Base-by-base conservation (phyloP, 371 early-diverging fungal genomes). In the Dichotomocladium elegans region DNA sequence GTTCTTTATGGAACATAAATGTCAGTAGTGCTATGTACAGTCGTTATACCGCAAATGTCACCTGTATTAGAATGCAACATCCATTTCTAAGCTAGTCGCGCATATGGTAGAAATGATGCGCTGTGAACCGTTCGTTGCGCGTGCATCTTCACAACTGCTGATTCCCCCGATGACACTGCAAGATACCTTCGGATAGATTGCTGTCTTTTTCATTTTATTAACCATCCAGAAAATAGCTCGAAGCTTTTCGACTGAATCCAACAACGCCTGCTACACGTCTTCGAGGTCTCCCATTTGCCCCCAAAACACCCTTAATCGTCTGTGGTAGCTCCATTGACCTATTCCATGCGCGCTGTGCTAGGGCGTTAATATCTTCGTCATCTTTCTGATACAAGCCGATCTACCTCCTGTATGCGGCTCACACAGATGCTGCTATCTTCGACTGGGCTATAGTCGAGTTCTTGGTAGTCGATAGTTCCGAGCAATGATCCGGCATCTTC, bases 221-320 rank as follows among this genome's bases (percentile, higher is more conserved):
- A 6, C 35, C 35, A 24, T 48, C 49, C 31, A 48, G 29, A 12
- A 48, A 31, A 25, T 30, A 48, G 4, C 29, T 24, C 21, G 29
- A 48, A 5, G 49, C 14, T 35, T 48, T 48, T 8, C 31, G 29
- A 25, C 35, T 48, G 10, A 35, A 17, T 22, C 49, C 34, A 34
- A 33, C 15, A 2, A 31, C 35, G 29, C 31, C 49, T n/a, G 35
- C 35, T 15, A 33, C 35, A 2, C 49, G 15, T 21, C 49, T 33
- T 25, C 49, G 31, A n/a, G 49, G 34, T 33, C 49, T 8, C 4
- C 49, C 49, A 12, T 48, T 48, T 0, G 49, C 15, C 11, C 49
- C 49, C 17, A 48, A 33, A 25, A 48, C 35, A 4, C 14, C 49
- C 24, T 35, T 24, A 7, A 25, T 30, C 1, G 31, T 31, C 1